These are phyloP conservation scores for Daldinia sp. DNA, from an alignment of 2,329 filamentous ascomycete genomes.

Conservation along the genomic window DNA sequence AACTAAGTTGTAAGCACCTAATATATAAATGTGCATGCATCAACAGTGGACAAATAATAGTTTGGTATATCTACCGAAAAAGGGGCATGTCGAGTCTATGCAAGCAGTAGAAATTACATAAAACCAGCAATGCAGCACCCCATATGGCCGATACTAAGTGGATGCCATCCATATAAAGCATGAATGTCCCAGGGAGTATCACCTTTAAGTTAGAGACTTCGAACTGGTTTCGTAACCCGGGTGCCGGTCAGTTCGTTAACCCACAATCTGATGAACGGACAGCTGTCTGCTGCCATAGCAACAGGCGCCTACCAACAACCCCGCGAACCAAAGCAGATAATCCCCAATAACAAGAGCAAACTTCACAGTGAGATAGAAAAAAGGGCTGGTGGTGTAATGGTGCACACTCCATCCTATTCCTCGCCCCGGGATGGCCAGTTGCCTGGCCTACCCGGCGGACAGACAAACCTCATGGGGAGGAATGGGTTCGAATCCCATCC, in stretches of 20 bases:
- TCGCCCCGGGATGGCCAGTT: neutral
- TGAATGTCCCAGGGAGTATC: too few relatives aligned
- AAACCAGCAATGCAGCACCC: too few relatives aligned
- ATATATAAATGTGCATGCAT: neutral
- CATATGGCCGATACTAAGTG: too few relatives aligned
- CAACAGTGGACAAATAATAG: neutral
- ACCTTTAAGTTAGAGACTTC: too few relatives aligned
- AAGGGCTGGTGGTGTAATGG: slow-evolving; percentile 7
- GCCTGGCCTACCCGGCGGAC: neutral
- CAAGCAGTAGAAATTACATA: neutral
- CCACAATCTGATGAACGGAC: neutral
- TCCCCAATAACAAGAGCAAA: neutral
- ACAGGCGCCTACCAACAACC: neutral
- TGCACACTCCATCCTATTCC: slow-evolving; percentile 4
- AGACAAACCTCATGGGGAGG: neutral
- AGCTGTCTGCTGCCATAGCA: neutral
- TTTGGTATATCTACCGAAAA: neutral
- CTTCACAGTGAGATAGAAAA: neutral
- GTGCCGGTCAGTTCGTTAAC: neutral
- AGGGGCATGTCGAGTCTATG: neutral
- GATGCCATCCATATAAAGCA: too few relatives aligned
- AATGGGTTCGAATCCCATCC: slow-evolving; percentile 5
- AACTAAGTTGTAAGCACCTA: neutral
- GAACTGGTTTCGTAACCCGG: neutral
- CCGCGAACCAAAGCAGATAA: neutral